Evolutionary conservation across 1,284 basidiomycete species (phyloP).

Genomic region (Puccinia horiana): DNA sequence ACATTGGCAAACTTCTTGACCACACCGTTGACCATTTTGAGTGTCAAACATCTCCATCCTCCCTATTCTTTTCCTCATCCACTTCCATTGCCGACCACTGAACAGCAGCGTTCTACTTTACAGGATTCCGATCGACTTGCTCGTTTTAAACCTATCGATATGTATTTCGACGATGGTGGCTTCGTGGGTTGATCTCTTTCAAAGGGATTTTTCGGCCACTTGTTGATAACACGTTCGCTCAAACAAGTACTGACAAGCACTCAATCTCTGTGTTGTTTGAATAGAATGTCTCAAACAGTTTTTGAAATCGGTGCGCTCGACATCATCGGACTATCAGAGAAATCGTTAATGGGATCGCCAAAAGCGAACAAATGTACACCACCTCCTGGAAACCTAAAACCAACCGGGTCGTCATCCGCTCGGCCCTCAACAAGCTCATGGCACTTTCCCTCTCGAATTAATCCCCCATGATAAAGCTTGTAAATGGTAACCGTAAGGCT

Average conservation of each 20-base stretch:
- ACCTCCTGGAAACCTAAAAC: not conserved
- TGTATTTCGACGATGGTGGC: too few species aligned
- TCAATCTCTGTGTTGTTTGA: not conserved
- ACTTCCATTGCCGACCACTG: too few species aligned
- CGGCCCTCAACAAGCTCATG: not conserved
- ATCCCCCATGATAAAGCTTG: constrained; percentile 12
- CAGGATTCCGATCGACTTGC: too few species aligned
- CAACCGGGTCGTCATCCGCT: not conserved
- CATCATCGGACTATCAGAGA: constrained; percentile 9
- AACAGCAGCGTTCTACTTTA: too few species aligned
- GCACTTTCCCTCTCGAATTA: constrained; percentile 18
- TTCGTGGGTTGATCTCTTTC: too few species aligned
- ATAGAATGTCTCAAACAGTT: constrained; percentile 35
- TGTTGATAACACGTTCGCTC: not conserved
- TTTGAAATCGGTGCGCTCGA: constrained; percentile 16
- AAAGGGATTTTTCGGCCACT: too few species aligned
- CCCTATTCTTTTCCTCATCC: too few species aligned
- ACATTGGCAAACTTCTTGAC: too few species aligned
- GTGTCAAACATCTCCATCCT: too few species aligned
- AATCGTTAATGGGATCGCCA: constrained; percentile 40
- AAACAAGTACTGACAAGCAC: not conserved
- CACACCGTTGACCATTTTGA: too few species aligned
- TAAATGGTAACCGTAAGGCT: constrained; percentile 31
- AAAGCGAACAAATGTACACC: constrained; percentile 12
- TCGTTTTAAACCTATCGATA: too few species aligned